Conservation (phyloP, 192 early-diverging fungal species). For the Thamnidium elegans region DNA sequence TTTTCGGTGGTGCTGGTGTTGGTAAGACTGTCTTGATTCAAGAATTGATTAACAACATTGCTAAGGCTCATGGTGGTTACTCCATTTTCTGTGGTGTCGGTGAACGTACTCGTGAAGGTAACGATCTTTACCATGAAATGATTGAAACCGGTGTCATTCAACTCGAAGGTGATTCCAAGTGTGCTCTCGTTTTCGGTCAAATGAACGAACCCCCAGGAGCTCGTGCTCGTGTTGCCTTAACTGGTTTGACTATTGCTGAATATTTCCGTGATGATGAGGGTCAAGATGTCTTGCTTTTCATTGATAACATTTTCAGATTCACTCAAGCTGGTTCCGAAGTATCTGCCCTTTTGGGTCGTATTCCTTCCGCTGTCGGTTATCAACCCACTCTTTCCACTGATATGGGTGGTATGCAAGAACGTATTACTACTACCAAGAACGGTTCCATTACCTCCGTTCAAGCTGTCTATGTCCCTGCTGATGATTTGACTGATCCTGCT, state of each 20-base stretch:
- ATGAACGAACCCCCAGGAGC: slow-evolving; percentile 99
- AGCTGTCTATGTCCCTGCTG: slow-evolving; percentile 98
- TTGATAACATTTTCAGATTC: slow-evolving; percentile 99
- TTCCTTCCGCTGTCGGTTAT: slow-evolving; percentile 99
- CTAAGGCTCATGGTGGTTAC: slow-evolving; percentile 99
- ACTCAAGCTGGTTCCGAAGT: slow-evolving; percentile 99
- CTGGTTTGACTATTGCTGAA: slow-evolving; percentile 97
- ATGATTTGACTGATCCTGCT: slow-evolving; percentile 99
- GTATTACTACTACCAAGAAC: slow-evolving; percentile 99
- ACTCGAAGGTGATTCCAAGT: slow-evolving; percentile 92
- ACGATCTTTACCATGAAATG: slow-evolving; percentile 74
- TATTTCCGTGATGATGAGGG: slow-evolving; percentile 99
- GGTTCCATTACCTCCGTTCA: slow-evolving; percentile 99
- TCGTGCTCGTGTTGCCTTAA: slow-evolving; percentile 97
- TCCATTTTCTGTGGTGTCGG: slow-evolving; percentile 98
- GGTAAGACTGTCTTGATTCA: slow-evolving; percentile 99
- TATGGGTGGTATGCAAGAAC: slow-evolving; percentile 99
- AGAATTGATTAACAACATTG: slow-evolving; percentile 99
- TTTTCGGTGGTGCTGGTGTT: slow-evolving; percentile 99
- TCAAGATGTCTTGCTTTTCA: slow-evolving; percentile 99
- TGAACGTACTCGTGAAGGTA: slow-evolving; percentile 99
- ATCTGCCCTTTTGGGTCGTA: slow-evolving; percentile 98
- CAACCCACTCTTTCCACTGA: slow-evolving; percentile 98
- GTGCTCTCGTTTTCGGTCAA: slow-evolving; percentile 96
- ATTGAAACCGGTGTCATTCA: slow-evolving; percentile 84